Conservation (phyloP, 768 basidiomycete species). For the Suillus plorans region DNA sequence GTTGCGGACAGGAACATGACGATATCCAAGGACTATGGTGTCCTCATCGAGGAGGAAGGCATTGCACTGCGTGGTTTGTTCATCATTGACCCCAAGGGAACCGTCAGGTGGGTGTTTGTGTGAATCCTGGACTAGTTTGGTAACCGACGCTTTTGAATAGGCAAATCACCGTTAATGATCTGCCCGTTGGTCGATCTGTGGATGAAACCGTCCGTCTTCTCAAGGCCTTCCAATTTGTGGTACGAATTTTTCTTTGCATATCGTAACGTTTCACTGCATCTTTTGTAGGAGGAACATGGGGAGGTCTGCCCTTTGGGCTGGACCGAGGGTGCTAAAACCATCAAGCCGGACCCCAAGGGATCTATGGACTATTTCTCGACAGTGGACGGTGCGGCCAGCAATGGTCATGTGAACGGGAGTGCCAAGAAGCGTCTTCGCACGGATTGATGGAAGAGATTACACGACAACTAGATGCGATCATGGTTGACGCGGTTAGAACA, state of each 20-base stretch:
- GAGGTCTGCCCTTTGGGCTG: slow-evolving; percentile 94
- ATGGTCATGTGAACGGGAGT: slow-evolving; percentile 37
- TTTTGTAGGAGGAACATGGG: slow-evolving; percentile 72
- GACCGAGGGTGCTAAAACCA: slow-evolving; percentile 78
- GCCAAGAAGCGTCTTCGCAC: slow-evolving; percentile 61
- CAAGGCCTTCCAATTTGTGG: slow-evolving; percentile 91
- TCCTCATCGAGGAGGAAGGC: slow-evolving; percentile 85
- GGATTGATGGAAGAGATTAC: slow-evolving; percentile 32
- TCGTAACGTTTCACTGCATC: slow-evolving; percentile 3
- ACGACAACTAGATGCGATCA: not conserved
- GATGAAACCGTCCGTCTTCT: slow-evolving; percentile 90
- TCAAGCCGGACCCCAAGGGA: slow-evolving; percentile 74
- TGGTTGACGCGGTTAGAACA: no score
- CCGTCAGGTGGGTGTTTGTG: slow-evolving; percentile 48
- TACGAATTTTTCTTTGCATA: slow-evolving; percentile 32
- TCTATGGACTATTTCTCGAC: slow-evolving; percentile 72
- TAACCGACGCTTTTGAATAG: slow-evolving; percentile 31
- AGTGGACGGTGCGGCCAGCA: slow-evolving; percentile 26
- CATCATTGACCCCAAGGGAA: slow-evolving; percentile 84
- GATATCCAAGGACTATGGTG: slow-evolving; percentile 84
- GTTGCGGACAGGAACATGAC: slow-evolving; percentile 78
- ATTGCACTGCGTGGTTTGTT: slow-evolving; percentile 86
- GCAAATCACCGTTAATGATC: slow-evolving; percentile 88
- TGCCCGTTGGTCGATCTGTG: slow-evolving; percentile 93
- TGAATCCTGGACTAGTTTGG: not conserved